phyloP scores from a whole-genome alignment of 306 rosid genomes.

The Sechiopsis laciniata region DNA sequence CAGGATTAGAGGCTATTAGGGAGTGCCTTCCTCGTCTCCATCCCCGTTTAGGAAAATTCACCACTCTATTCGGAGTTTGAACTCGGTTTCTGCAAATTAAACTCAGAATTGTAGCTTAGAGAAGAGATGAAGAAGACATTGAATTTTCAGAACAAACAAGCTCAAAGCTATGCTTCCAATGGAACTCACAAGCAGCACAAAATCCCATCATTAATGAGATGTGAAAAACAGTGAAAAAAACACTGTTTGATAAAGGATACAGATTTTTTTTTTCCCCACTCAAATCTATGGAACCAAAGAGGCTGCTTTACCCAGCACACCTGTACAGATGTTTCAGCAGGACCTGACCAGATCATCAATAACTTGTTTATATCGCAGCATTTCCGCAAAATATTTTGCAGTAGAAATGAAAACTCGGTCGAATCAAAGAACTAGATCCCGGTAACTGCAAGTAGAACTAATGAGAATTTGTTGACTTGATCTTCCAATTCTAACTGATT shows the following conservation, averaged over 20 bases:
- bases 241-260: slow-evolving; percentile 18
- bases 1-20: neutral
- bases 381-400: neutral
- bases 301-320: slow-evolving; percentile 22
- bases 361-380: neutral
- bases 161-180: slow-evolving; percentile 2
- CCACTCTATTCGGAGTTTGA: neutral
- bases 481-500: slow-evolving; percentile 23
- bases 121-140: neutral
- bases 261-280: neutral
- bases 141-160: slow-evolving; percentile 12
- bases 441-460: slow-evolving; percentile 18
- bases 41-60: neutral
- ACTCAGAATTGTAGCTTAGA: neutral
- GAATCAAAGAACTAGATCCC: slow-evolving; percentile 22
- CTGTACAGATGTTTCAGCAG: slow-evolving; percentile 19
- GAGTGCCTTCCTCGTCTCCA: neutral
- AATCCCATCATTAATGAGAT: slow-evolving; percentile 18
- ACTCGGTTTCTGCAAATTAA: slow-evolving; percentile 2
- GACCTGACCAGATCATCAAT: neutral
- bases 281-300: slow-evolving; percentile 15
- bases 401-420: slow-evolving; percentile 12
- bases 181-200: slow-evolving; percentile 14
- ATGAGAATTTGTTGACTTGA: slow-evolving; percentile 7
- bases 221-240: slow-evolving; percentile 20